Evolutionary conservation across 129 eudicot genomes (phyloP), one percentile per base, ranked within the genome.

Genomic region (Arctium lappa): DNA sequence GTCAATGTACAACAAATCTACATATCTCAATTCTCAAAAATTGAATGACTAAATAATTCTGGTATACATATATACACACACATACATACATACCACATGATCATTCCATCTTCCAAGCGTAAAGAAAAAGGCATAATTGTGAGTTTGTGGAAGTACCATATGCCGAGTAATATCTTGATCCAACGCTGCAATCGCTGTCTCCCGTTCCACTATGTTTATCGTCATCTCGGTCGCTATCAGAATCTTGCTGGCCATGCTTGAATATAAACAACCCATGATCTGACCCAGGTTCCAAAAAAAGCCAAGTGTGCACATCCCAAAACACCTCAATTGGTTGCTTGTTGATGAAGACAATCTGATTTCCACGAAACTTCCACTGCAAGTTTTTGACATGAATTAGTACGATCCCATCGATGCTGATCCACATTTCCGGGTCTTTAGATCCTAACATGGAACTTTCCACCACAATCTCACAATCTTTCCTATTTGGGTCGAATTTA

Each of bases 361-460:
- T 95, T 1, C 99, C 97, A 78, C 95, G 81, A 79, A 95, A 95
- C 76, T 95, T 95, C 97, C 97, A 95, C 60, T 90, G 99, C 88
- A 95, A 84, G 81, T 95, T 95, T 86, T 69, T 81, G 30, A 95
- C 77, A 75, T 91, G 97, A 44, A 95, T 86, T 83, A 93, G 69
- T 16, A 93, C 95, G 81, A 88, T 82, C 82, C 99, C 97, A 69
- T 93, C 99, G 8, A 95, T 79, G 76, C 92, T 93, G 18, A 95
- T 95, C 92, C 97, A 87, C 99, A 95, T 95, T 82, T 95, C 97
- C 2, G 97, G 99, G 16, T 95, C 95, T 69, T 80, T 85, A 11
- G 90, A 85, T 63, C 97, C 99, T 2, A 76, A 34, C 0, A 84
- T 88, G 11, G 92, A 88, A 69, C 91, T 90, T 76, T 95, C 99